phyloP scores from a whole-genome alignment of 352 stramenopile species.

The Albugo candida region DNA sequence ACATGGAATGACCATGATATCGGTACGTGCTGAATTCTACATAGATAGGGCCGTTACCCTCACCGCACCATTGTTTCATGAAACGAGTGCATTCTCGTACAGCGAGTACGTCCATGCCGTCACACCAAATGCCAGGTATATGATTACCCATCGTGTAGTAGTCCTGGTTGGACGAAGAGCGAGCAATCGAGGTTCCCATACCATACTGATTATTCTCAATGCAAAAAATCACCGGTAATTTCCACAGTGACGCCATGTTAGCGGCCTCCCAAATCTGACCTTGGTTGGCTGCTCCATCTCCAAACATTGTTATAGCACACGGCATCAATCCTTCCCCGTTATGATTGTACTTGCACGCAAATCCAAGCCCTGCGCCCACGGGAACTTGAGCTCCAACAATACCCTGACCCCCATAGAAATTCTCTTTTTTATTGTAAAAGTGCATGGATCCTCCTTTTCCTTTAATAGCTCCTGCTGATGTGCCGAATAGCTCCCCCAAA shows the following conservation, averaged over 20 bases:
- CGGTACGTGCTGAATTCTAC: conserved; percentile 99
- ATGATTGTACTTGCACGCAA: conserved; percentile 98
- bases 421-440: conserved; percentile 97
- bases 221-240: conserved; percentile 98
- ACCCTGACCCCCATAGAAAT: conserved; percentile 96
- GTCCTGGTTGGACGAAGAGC: conserved; percentile 92
- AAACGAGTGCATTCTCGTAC: conserved; percentile 93
- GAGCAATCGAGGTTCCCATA: conserved; percentile 97
- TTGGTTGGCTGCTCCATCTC: conserved; percentile 98
- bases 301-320: conserved; percentile 95
- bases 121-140: conserved; percentile 97
- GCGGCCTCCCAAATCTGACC: conserved; percentile 94
- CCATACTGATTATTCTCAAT: conserved; percentile 99
- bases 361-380: conserved; percentile 93
- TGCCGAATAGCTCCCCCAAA: conserved; percentile 94
- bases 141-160: conserved; percentile 99
- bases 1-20: conserved; percentile 99
- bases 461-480: conserved; percentile 67
- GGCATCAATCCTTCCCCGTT: conserved; percentile 76
- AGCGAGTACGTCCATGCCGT: conserved; percentile 99
- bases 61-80: conserved; percentile 89
- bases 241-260: conserved; percentile 98
- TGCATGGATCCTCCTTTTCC: conserved; percentile 99
- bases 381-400: conserved; percentile 98
- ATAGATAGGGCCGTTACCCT: conserved; percentile 98